Base-by-base conservation (phyloP, 345 rosid species). In the Gossypium australe region DNA sequence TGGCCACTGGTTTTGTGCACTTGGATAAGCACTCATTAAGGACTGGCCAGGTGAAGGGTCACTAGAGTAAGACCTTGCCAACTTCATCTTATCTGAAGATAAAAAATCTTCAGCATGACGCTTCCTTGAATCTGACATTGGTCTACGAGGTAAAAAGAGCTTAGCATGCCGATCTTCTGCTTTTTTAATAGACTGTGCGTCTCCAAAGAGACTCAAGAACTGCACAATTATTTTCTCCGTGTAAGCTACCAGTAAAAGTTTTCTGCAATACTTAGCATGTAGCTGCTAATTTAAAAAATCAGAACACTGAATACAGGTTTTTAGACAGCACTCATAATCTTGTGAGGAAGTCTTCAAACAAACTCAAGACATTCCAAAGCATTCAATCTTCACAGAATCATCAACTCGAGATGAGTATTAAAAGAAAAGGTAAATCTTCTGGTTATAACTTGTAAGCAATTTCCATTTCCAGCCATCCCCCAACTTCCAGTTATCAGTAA, bases 101-200 rank as follows among this genome's bases (percentile, higher is more conserved):
- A 90, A 84, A 78, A 78, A 87, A 52, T 96, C 98, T 74, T 93
- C 98, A 2, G 97, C 97, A 49, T 85, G 89, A 56, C 97, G 94
- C 82, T 96, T 96, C 80, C 78, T 96, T 14, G 87, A 78, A 72
- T 89, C 92, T 62, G 94, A 81, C 45, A 83, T 85, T 81, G 90
- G 84, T 78, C 87, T 86, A 70, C 84, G 89, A 59, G 86, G 87
- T 78, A 87, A 70, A 82, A 96, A 93, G 65, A 87, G 84, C 77
- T 87, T 90, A 29, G 95, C 89, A 78, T 96, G 99, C 60, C 88
- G 85, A 80, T 90, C 89, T 80, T 89, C 91, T 12, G 97, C 98
- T 77, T 84, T 96, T 81, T 88, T 80, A 43, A 90, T 83, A 58
- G 84, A 76, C 74, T 82, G 84, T 2, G 72, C 87, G 77, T 92